A percentile compares a stretch with the other conserved stretches of the same genome.
Evolutionary conservation across 768 basidiomycete species (phyloP).

Genomic region (Obba rivulosa): DNA sequence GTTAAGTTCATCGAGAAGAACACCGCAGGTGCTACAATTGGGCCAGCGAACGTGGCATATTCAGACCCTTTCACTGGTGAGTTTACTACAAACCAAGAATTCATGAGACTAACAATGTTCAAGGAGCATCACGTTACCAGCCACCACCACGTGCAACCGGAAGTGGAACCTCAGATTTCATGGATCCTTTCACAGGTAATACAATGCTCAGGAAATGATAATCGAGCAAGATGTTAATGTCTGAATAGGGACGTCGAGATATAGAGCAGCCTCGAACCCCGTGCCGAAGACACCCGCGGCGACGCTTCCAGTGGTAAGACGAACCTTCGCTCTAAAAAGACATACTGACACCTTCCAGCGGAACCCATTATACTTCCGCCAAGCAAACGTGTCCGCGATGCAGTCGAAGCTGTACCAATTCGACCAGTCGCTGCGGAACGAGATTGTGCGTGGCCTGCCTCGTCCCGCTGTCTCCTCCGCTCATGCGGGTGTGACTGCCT

Average conservation of each 20-base stretch:
- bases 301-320: constrained; percentile 20
- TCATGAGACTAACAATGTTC: neutral
- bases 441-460: constrained; percentile 49
- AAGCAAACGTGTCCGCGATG: constrained; percentile 77
- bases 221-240: constrained; percentile 5
- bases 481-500: neutral
- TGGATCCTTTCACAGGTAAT: constrained; percentile 26
- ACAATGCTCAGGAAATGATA: neutral
- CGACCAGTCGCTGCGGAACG: constrained; percentile 57
- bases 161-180: constrained; percentile 13
- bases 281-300: constrained; percentile 20
- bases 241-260: constrained; percentile 26
- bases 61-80: constrained; percentile 90
- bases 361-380: constrained; percentile 73
- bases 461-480: neutral
- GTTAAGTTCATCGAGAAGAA: constrained; percentile 93
- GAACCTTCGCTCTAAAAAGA: neutral
- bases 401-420: constrained; percentile 74
- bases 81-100: neutral
- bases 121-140: constrained; percentile 31
- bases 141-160: constrained; percentile 13
- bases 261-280: constrained; percentile 29
- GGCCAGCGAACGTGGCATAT: constrained; percentile 49
- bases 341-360: constrained; percentile 33
- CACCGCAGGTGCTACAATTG: constrained; percentile 70